Evolutionary conservation across 768 basidiomycete species (phyloP).

Genomic region (Dendrothele bispora): DNA sequence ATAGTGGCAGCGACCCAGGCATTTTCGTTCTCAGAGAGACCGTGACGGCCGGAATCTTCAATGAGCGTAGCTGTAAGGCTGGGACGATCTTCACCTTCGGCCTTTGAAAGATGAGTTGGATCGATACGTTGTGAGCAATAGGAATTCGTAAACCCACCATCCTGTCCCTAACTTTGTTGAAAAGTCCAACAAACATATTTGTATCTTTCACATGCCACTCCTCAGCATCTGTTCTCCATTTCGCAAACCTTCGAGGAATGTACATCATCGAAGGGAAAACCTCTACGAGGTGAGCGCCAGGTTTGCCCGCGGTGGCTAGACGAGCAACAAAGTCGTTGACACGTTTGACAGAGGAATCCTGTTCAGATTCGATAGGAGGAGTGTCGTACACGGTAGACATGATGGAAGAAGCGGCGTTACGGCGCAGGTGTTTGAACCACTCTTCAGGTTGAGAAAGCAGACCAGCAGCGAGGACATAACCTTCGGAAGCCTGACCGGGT

Average conservation of each 20-base stretch:
- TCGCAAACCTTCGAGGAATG: slow-evolving; percentile 21
- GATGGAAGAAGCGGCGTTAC: slow-evolving; percentile 13
- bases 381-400: slow-evolving; percentile 14
- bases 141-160: slow-evolving; percentile 2
- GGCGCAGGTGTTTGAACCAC: slow-evolving; percentile 29
- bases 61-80: neutral
- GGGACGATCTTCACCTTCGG: neutral
- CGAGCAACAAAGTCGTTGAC: slow-evolving; percentile 17
- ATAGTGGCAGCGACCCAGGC: slow-evolving; percentile 6
- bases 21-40: neutral
- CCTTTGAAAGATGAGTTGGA: neutral
- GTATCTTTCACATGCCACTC: slow-evolving; percentile 11
- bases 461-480: slow-evolving; percentile 19
- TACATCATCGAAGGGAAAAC: slow-evolving; percentile 27
- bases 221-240: slow-evolving; percentile 15
- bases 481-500: slow-evolving; percentile 20
- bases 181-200: slow-evolving; percentile 9
- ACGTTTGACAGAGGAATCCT: slow-evolving; percentile 1
- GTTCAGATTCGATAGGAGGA: slow-evolving; percentile 2
- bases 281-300: slow-evolving; percentile 31
- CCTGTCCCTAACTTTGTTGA: slow-evolving; percentile 8
- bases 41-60: neutral
- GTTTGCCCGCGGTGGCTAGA: slow-evolving; percentile 24
- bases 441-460: slow-evolving; percentile 17
- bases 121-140: neutral